Evolutionary conservation across 1,139 yeast species (phyloP), one percentile per base, ranked within the genome.

Genomic region (Geotrichum cucujoidarum): DNA sequence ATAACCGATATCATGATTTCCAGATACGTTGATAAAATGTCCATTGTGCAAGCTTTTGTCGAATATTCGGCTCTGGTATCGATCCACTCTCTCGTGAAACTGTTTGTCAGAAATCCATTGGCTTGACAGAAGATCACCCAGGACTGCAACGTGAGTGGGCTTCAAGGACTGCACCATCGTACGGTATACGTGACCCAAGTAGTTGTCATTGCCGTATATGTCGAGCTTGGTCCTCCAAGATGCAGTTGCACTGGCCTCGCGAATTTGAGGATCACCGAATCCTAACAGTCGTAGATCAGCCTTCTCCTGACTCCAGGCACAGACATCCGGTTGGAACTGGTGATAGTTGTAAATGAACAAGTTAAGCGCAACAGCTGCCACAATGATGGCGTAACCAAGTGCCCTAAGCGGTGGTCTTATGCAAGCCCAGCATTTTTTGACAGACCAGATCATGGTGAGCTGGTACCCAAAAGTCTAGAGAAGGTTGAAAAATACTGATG

Each of bases 251-350:
- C 87, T 81, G 55, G 81, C 78, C 1, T 97, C 97, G 54, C 90
- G 84, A 64, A 92, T 89, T 67, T 92, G 98, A 0, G 98, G 98
- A 62, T 92, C 98, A 10, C 97, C 98, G 65, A 89, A 83, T 2
- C 95, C 83, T 57, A 89, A 66, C 37, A 70, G 43, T 30, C 55
- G 54, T 24, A 66, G 50, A 11, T 49, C 51, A n/a, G 59, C 55
- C 11, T 25, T 11, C 10, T 51, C 55, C 1, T 51, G 31, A 3
- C 50, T 51, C 53, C 63, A 61, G 34, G 58, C 18, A 54, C 69
- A 66, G 60, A 61, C 59, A 55, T 46, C 50, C 45, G 52, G 47
- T 29, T 55, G 48, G 21, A 60, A 35, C 6, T 48, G 4, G 0
- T 95, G 95, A 60, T 85, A 88, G 40, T 86, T 79, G 67, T 80